Base-by-base conservation (phyloP, 495 filamentous ascomycete genomes). In the Talaromyces wortmannii region DNA sequence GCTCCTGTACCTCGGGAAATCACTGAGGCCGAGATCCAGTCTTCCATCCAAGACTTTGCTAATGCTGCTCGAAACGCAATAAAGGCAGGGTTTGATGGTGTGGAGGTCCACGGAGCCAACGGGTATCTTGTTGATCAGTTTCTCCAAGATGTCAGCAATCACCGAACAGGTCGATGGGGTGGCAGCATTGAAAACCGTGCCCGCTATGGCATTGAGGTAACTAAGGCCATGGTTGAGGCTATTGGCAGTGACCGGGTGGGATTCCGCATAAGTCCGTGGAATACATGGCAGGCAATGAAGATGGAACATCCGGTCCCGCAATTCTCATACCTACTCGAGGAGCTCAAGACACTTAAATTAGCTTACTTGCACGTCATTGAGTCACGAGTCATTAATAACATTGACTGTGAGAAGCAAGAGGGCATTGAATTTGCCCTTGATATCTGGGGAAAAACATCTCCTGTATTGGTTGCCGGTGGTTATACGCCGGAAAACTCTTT, bases 121-220 rank as follows among this genome's bases (percentile, higher is more conserved):
- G 88, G 87, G 6, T 90, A 89, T 61, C 67, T 91, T 44, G 69
- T 88, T 48, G 85, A 91, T 61, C 87, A 91, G 67, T 91, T 91
- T 64, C 70, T 68, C 1, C 85, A 87, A 61, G 81, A 85, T 59
- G 69, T 60, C 11, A 68, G 60, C 55, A 91, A 91, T 68, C 61
- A 73, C 62, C 79, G 88, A 3, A 82, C 74, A 5, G 87, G 90
- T 61, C 46, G 56, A n/a, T 91, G 80, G 63, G 87, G 87, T 23
- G 86, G 87, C 17, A 84, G 78, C 58, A 66, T 90, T n/a, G 86
- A 88, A 72, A 86, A 87, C 56, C 77, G 89, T 17, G 72, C 81
- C 6, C 79, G 81, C 29, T 86, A 91, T 54, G 75, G 70, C 3
- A 33, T 88, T 15, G 86, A 89, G 63, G 76, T 86, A 6, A 69